A percentile compares a stretch with the other conserved stretches of the same genome.
Evolutionary conservation across 257 asterid species (phyloP).

Genomic region (Solanum dulcamara): DNA sequence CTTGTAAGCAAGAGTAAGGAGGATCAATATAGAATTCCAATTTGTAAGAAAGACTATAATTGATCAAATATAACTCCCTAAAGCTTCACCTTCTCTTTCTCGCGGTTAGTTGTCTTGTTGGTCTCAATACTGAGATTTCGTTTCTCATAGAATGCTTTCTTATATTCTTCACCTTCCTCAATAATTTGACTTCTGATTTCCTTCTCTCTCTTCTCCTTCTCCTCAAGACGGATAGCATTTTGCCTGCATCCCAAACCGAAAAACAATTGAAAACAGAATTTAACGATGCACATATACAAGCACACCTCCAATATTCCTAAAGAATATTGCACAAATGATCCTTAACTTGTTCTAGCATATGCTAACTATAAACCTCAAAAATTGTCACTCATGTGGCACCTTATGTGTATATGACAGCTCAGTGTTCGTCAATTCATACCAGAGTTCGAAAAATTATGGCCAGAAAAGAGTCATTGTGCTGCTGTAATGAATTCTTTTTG

Average conservation of each 20-base stretch:
- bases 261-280: background rate
- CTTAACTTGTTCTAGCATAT: background rate
- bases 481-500: background rate
- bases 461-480: background rate
- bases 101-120: constrained; percentile 61
- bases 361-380: background rate
- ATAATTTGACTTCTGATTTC: constrained; percentile 68
- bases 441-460: background rate
- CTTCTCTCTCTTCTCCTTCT: constrained; percentile 89
- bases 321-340: background rate
- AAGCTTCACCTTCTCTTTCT: constrained; percentile 61
- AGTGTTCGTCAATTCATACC: background rate
- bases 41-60: background rate
- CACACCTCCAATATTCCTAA: background rate
- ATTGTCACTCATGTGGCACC: background rate
- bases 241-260: constrained; percentile 36
- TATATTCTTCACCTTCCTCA: constrained; percentile 76
- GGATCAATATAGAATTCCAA: background rate
- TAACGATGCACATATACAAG: background rate
- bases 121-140: constrained; percentile 61
- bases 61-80: background rate
- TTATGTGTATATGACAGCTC: background rate
- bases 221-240: constrained; percentile 83
- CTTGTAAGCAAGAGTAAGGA: background rate
- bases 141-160: constrained; percentile 73